Base-by-base conservation (phyloP, 371 early-diverging fungal species). In the Lichtheimia ramosa region DNA sequence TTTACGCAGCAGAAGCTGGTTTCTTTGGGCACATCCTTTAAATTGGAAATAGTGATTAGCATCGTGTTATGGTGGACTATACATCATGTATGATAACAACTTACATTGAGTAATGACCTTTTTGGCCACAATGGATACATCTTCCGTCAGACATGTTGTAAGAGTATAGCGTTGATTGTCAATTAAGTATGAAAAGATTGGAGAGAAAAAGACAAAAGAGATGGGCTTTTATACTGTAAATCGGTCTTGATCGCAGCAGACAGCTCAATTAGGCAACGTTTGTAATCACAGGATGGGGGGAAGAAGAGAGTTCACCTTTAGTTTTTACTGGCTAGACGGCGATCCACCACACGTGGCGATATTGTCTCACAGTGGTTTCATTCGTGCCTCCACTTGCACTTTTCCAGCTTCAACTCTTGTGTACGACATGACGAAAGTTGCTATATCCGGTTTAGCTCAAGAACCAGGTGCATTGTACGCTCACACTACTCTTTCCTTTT, bases 31-130 rank as follows among this genome's bases (percentile, higher is more conserved):
- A 77, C 77, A 77, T 77, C 68, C 76, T 76, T 51, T 43, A 41
- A 53, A 40, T 24, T n/a, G 28, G 40, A 14, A 58, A 49, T 43
- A 15, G 20, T 23, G n/a, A 20, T 48, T 4, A 23, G 13, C 20
- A 48, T 51, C 41, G 23, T 43, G 25, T 23, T 40, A 43, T 40
- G 3, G 48, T 40, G 3, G 51, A 39, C 16, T 48, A 24, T 46
- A 10, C 15, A 27, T 15, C 20, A 28, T 51, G 42, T 15, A 16
- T 15, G 39, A 34, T 53, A 16, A 21, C 43, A 46, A 64, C 73
- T 65, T 76, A 76, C 76, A 77, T 77, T 15, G 77, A 77, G 54
- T 77, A 77, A 56, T 77, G 77, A 46, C 77, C 77, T 61, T 77
- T 77, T 70, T 73, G 65, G 61, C 77, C 77, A 65, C 77, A 77